Evolutionary conservation across 768 basidiomycete species (phyloP).

Genomic region (Suillus alpinus): DNA sequence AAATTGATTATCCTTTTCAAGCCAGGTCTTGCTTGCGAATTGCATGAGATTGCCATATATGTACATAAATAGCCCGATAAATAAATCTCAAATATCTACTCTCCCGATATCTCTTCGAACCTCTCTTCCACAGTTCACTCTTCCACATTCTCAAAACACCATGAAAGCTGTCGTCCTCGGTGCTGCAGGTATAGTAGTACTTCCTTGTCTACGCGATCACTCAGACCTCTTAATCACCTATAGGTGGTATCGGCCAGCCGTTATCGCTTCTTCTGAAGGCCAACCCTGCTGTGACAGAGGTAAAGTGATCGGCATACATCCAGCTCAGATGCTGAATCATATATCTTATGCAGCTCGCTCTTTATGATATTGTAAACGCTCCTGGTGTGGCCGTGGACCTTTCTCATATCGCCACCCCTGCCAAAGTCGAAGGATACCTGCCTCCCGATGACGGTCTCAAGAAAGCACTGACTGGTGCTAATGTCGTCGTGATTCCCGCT

Average conservation of each 20-base stretch:
- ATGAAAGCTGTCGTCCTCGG: constrained; percentile 92
- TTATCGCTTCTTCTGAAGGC: constrained; percentile 88
- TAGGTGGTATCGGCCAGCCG: constrained; percentile 97
- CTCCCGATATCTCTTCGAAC: constrained; percentile 1
- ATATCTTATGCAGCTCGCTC: constrained; percentile 54
- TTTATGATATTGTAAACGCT: constrained; percentile 97
- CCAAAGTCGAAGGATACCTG: constrained; percentile 81
- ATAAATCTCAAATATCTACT: background rate
- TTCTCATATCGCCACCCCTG: constrained; percentile 87
- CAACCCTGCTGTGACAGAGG: constrained; percentile 79
- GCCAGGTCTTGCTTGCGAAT: background rate
- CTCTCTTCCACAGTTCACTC: background rate
- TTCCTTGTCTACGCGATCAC: background rate
- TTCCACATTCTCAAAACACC: constrained; percentile 19
- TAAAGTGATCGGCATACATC: constrained; percentile 23
- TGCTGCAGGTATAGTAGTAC: constrained; percentile 67
- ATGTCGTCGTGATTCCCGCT: constrained; percentile 93
- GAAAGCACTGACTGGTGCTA: constrained; percentile 80
- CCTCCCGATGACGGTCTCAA: constrained; percentile 78
- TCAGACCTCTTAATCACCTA: constrained; percentile 3
- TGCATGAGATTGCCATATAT: background rate
- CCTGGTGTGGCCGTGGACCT: constrained; percentile 96
- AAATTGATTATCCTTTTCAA: constrained; percentile 1
- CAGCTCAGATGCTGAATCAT: constrained; percentile 3
- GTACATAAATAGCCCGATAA: background rate